Conservation (phyloP, 208 protist species). For the Porcisia deanei region DNA sequence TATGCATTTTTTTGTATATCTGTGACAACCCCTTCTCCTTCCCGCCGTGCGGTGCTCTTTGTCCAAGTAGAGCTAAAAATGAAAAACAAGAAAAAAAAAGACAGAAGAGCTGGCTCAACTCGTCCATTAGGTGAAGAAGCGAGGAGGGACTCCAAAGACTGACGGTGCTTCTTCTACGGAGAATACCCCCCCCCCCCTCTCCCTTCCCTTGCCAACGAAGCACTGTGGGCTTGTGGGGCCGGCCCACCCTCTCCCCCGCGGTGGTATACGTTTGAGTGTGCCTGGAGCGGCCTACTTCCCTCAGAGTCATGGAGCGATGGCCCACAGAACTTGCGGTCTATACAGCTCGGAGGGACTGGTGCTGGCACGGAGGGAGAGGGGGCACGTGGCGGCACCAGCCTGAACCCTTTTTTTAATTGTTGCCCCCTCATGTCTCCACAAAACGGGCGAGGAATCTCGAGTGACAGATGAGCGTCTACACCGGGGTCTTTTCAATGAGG, state of each 20-base stretch:
- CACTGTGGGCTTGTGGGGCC: not conserved
- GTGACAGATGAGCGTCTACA: not conserved
- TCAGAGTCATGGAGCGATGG: not conserved
- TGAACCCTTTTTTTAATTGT: not conserved
- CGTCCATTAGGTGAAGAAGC: no score
- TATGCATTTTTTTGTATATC: no score
- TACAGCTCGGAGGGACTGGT: not conserved
- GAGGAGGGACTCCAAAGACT: no score
- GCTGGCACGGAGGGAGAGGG: not conserved
- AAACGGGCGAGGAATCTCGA: not conserved
- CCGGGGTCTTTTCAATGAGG: not conserved
- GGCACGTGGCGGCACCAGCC: not conserved
- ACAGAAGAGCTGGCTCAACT: no score
- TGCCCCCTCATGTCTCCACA: no score
- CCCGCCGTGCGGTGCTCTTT: no score
- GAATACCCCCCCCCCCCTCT: no score
- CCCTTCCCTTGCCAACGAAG: not conserved
- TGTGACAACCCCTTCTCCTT: no score
- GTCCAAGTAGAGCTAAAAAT: no score
- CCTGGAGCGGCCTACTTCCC: not conserved
- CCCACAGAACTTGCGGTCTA: not conserved
- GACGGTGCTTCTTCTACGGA: no score
- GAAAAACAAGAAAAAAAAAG: no score
- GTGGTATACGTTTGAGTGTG: not conserved
- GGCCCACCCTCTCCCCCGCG: not conserved